Base-by-base conservation (phyloP, 805 yeast genomes). In the Vanderwaltozyma verrucispora region DNA sequence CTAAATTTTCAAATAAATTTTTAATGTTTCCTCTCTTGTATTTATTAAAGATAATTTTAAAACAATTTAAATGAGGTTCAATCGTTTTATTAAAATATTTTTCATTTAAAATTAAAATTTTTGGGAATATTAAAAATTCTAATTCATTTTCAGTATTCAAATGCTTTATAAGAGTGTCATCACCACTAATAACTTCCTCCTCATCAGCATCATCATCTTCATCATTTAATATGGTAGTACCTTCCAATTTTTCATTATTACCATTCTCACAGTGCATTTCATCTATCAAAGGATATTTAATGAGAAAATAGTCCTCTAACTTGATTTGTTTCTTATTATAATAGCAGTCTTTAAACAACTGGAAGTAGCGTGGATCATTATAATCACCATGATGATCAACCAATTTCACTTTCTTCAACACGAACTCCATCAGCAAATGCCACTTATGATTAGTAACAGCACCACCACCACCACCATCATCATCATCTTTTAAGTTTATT, bases 1-100 rank as follows among this genome's bases (percentile, higher is more conserved):
- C 25, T 42, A 48, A 40, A 30, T 47, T 43, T 17, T 37, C 33
- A 23, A 41, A 45, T 12, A 47, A 33, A 26, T 41, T 37, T 7
- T 34, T 14, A 32, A 45, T 16, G 13, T 33, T 18, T 10, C 31
- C 27, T 18, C 33, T 20, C 7, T 41, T 29, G 15, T 37, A 39
- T 29, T 44, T 43, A 26, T 40, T 31, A 19, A 47, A 25, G 10
- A 45, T 31, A 4, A 27, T 27, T 31, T 36, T 40, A n/a, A 47
- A 33, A n/a, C 42, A 43, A n/a, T 13, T 15, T 10, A 21, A 11
- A 36, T 45, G 45, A 17, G 42, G 43, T 13, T 36, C 27, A 18
- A 42, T 28, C 27, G 38, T 41, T 21, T 33, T 35, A 14, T 29
- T 19, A 3, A 42, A 39, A 19, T 36, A 28, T 6, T 27, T 30